Evolutionary conservation across 306 rosid genomes (phyloP), one percentile per base, ranked within the genome.

Genomic region (Cucumis cinereus): DNA sequence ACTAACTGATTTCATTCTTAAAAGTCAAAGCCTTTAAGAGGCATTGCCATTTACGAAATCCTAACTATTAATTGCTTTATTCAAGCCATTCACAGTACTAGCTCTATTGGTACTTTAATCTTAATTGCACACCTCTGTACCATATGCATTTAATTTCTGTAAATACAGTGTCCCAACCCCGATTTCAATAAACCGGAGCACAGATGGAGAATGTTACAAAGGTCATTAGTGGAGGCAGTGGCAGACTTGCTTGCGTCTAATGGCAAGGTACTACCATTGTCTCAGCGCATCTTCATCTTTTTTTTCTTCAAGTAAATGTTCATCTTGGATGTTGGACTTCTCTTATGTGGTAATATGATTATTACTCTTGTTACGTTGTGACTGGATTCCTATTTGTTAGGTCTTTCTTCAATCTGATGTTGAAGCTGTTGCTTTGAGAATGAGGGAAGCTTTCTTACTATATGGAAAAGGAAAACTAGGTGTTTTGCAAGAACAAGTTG

Each of bases 161-260:
- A 49, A 8, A 41, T 75, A 2, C 16, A 94, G 98, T 91, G 97
- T 82, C 98, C 97, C 20, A 90, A 94, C 74, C 98, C 97, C 5
- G 95, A 91, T 81, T 94, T 94, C 85, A 91, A 84, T 76, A 86
- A 91, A 77, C 96, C 95, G 54, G 90, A 86, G 73, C 81, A 90
- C 81, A 88, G 97, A 86, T 94, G 98, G 98, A 89, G 97, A 66
- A 90, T 94, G 95, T 79, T 94, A 82, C 97, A 85, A 80, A 89
- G 89, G 81, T 71, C 90, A 64, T 82, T 93, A 81, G 84, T 89
- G 11, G 98, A 93, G 84, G 92, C 98, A 56, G 79, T 90, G 58
- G 83, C 82, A 52, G 96, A 87, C 76, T 86, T 88, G 77, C 92
- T 93, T 58, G 74, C 87, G 56, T 66, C 74, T 71, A 45, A 80